These are phyloP conservation scores for Dichomitus squalens DNA, from an alignment of 1,284 basidiomycete species.

Conservation along the genomic window DNA sequence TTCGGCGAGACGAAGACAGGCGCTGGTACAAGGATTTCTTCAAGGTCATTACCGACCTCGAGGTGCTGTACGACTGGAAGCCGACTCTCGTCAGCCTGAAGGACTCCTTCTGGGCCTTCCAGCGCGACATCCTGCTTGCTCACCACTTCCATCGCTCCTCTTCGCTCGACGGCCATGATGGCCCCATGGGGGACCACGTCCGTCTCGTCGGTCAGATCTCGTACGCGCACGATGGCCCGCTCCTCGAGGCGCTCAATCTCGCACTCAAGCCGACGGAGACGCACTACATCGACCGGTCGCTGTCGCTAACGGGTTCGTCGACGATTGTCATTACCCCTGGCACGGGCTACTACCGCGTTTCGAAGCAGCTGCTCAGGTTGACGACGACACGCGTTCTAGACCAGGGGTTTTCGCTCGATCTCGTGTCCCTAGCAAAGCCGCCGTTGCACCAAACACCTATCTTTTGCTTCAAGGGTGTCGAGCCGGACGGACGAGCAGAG, in stretches of 20 bases:
- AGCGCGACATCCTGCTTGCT: constrained; percentile 83
- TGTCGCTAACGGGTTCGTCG: constrained; percentile 89
- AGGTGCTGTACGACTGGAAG: constrained; percentile 87
- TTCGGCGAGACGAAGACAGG: constrained; percentile 72
- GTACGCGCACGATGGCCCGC: constrained; percentile 91
- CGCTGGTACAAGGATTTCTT: constrained; percentile 95
- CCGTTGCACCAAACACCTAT: constrained; percentile 92
- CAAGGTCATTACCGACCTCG: constrained; percentile 92
- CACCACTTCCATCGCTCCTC: constrained; percentile 80
- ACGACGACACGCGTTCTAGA: constrained; percentile 97
- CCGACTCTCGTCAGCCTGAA: constrained; percentile 86
- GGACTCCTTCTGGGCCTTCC: constrained; percentile 86
- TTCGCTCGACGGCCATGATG: constrained; percentile 37
- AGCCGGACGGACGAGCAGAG: constrained; percentile 47
- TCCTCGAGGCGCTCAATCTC: constrained; percentile 94
- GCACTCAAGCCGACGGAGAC: constrained; percentile 93
- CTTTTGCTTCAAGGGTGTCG: constrained; percentile 75
- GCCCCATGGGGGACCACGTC: constrained; percentile 48
- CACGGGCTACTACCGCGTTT: constrained; percentile 92
- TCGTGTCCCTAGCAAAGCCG: constrained; percentile 90
- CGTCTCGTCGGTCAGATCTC: constrained; percentile 80
- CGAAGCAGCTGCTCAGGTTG: constrained; percentile 86
- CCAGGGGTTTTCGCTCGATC: constrained; percentile 89
- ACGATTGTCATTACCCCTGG: constrained; percentile 92
- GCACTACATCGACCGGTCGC: constrained; percentile 94